Conservation (phyloP, 1,284 basidiomycete genomes). For the Afroboletus lepidellus region DNA sequence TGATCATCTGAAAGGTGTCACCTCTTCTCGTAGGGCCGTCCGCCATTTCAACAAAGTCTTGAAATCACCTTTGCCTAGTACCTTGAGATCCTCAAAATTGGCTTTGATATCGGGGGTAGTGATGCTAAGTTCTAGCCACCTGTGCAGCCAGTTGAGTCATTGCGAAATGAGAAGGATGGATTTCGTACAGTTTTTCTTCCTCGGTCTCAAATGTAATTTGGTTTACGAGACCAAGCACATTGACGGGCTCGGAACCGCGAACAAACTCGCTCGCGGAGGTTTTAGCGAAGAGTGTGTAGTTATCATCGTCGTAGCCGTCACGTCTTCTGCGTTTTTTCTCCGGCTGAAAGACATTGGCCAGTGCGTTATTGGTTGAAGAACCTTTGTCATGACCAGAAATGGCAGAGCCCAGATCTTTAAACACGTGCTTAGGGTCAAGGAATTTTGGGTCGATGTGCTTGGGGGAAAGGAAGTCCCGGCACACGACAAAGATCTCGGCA, state of each 20-base stretch:
- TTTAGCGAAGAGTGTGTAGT: slow-evolving; percentile 88
- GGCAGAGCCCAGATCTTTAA: slow-evolving; percentile 81
- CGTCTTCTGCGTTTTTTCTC: slow-evolving; percentile 94
- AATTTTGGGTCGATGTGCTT: slow-evolving; percentile 98
- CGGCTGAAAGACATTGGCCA: slow-evolving; percentile 94
- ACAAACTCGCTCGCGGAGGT: slow-evolving; percentile 77
- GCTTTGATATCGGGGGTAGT: slow-evolving; percentile 81
- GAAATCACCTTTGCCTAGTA: slow-evolving; percentile 97
- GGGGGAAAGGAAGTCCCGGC: slow-evolving; percentile 92
- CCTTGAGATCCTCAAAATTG: slow-evolving; percentile 92
- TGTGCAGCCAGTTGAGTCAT: slow-evolving; percentile 25
- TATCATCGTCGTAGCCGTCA: slow-evolving; percentile 95
- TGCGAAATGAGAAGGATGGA: slow-evolving; percentile 1
- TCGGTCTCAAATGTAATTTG: slow-evolving; percentile 81
- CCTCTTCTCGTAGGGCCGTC: slow-evolving; percentile 79
- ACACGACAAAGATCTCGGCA: slow-evolving; percentile 99
- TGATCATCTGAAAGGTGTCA: slow-evolving; percentile 28
- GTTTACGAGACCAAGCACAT: slow-evolving; percentile 82
- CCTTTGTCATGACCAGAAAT: slow-evolving; percentile 51
- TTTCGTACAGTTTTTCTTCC: slow-evolving; percentile 77
- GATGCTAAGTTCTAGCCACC: slow-evolving; percentile 71
- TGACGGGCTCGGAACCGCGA: slow-evolving; percentile 69
- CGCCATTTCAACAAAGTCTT: slow-evolving; percentile 94
- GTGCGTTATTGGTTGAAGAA: slow-evolving; percentile 55
- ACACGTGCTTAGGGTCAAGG: slow-evolving; percentile 96